phyloP scores from a whole-genome alignment of 306 rosid genomes.

The Oemleria cerasiformis region DNA sequence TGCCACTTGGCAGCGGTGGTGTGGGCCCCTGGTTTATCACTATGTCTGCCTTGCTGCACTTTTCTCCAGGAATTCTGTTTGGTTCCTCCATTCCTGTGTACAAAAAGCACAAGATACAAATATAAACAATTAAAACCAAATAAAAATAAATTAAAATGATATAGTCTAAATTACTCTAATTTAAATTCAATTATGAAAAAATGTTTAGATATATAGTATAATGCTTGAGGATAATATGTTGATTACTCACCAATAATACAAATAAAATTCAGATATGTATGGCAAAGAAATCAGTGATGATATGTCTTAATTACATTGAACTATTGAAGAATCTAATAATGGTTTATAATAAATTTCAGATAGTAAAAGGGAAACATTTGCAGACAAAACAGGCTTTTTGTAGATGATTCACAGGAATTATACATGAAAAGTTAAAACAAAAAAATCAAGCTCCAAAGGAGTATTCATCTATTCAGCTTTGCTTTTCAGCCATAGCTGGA shows the following conservation, averaged over 20 bases:
- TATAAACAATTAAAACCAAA: neutral
- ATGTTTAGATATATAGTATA: too few species aligned
- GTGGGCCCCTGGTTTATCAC: constrained; percentile 80
- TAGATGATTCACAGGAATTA: constrained; percentile 28
- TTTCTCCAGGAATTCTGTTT: constrained; percentile 70
- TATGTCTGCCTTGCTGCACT: constrained; percentile 60
- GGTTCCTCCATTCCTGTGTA: constrained; percentile 44
- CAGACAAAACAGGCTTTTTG: constrained; percentile 37
- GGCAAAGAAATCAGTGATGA: too few species aligned
- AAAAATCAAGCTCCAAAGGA: constrained; percentile 8
- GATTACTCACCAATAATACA: too few species aligned
- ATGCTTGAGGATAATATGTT: too few species aligned
- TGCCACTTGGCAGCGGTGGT: constrained; percentile 70
- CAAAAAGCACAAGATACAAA: neutral
- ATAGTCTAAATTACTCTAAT: too few species aligned
- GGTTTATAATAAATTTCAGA: neutral
- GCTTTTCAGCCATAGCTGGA: neutral
- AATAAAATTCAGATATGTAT: too few species aligned
- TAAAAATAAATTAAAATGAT: neutral
- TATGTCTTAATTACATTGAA: too few species aligned
- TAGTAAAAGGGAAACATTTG: neutral
- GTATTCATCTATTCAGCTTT: neutral
- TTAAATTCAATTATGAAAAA: too few species aligned
- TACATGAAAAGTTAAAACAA: constrained; percentile 20
- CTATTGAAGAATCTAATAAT: too few species aligned